Evolutionary conservation across 1,284 basidiomycete species (phyloP), one percentile per base, ranked within the genome.

Genomic region (Ganoderma lingzhi): DNA sequence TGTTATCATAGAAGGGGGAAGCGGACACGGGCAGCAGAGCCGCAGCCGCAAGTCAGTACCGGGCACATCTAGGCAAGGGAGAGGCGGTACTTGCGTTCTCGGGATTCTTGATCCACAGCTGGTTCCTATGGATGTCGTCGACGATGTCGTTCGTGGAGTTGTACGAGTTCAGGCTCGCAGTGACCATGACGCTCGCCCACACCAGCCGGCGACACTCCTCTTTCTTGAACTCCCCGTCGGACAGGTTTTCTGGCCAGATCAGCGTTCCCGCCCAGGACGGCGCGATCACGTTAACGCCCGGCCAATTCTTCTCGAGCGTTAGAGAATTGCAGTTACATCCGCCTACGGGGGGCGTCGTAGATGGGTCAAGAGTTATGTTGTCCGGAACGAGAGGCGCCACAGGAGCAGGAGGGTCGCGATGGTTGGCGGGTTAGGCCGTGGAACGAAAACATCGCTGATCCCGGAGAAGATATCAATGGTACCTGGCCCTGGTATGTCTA

Each of bases 181-280:
- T 82, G 28, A 92, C 82, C 68, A 84, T 82, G 78, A 92, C 82
- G 3, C 88, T 79, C 74, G 88, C 90, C 92, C 92, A 93, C 68
- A 88, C 90, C n/a, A 93, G 78, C 55, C 91, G 82, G 28, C 92
- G 86, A 73, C 87, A 90, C 65, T 89, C 89, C 75, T 93, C 92
- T 77, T 87, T 90, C 63, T 84, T 81, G 69, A 92, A 86, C 71
- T 93, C 91, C 2, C 80, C 84, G 53, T 88, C 87, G 23, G 84
- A 81, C 86, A 87, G 88, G 37, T 82, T 78, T 30, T 82, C 77
- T 66, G 86, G 83, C 90, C 91, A 93, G n/a, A 86, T 87, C 0
- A 90, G 87, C 2, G 90, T 88, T 55, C 82, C 79, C 23, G 84
- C 75, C 91, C 91, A 93, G 69, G 90, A 75, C 2, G 90, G 91